phyloP scores from a whole-genome alignment of 106 monocot genomes.

The Allium fistulosum region DNA sequence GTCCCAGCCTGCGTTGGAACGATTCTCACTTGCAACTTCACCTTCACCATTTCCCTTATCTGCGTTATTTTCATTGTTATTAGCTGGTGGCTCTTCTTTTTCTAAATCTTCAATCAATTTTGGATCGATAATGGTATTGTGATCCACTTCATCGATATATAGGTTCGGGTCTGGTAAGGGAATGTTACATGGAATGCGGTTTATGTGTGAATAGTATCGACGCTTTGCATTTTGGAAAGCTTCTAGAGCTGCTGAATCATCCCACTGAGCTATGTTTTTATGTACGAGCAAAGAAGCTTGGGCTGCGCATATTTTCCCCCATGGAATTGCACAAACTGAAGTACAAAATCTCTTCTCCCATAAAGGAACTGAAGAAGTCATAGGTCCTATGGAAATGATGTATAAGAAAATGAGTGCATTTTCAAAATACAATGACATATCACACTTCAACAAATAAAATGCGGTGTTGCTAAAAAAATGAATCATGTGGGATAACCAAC shows the following conservation, averaged over 20 bases:
- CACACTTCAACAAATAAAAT: too few relatives aligned
- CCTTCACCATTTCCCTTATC: not conserved
- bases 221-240: constrained; percentile 33
- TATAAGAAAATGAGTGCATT: too few relatives aligned
- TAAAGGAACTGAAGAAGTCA: constrained; percentile 5
- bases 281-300: constrained; percentile 3
- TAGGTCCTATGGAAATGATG: constrained; percentile 2
- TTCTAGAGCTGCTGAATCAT: constrained; percentile 28
- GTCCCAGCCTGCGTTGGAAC: constrained; percentile 27
- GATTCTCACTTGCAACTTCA: constrained; percentile 7
- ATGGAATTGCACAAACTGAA: constrained; percentile 22
- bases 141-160: constrained; percentile 25
- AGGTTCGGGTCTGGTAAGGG: constrained; percentile 29
- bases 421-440: too few relatives aligned
- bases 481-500: too few relatives aligned
- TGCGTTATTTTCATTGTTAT: not conserved
- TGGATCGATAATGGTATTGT: constrained; percentile 23
- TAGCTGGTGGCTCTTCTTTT: not conserved
- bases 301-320: constrained; percentile 22
- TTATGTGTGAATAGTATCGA: constrained; percentile 24
- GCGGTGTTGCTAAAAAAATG: too few relatives aligned
- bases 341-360: constrained; percentile 39
- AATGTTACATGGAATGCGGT: constrained; percentile 11
- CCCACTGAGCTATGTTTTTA: constrained; percentile 29
- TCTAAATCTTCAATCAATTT: constrained; percentile 28